These are phyloP conservation scores for Phytophthora boehmeriae DNA, from an alignment of 352 stramenopile genomes.

Conservation along the genomic window DNA sequence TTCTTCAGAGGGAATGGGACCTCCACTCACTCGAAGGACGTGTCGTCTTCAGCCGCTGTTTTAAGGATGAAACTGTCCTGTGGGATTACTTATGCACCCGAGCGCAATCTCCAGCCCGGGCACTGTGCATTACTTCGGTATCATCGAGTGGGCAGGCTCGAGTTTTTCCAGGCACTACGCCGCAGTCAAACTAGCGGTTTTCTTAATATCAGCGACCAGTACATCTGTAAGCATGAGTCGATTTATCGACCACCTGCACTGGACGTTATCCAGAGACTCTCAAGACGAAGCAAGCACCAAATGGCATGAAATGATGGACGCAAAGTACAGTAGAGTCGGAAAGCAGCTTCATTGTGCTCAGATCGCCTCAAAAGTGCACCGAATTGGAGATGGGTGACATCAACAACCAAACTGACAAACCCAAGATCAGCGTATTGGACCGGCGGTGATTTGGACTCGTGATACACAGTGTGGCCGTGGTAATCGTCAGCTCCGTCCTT, in stretches of 20 bases:
- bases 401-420: neutral
- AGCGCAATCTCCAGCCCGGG: neutral
- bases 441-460: constrained; percentile 37
- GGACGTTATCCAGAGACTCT: constrained; percentile 31
- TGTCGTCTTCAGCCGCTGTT: constrained; percentile 51
- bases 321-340: neutral
- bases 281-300: constrained; percentile 17
- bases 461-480: constrained; percentile 54
- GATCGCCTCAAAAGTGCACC: constrained; percentile 5
- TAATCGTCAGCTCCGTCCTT: constrained; percentile 48
- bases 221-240: constrained; percentile 1
- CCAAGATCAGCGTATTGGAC: neutral
- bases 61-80: constrained; percentile 2
- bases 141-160: neutral
- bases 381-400: constrained; percentile 18
- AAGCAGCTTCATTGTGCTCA: constrained; percentile 17
- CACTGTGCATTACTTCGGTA: neutral
- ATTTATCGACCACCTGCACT: constrained; percentile 19
- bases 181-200: no score
- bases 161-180: no score
- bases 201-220: no score
- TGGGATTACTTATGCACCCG: neutral
- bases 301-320: constrained; percentile 2
- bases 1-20: constrained; percentile 27
- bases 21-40: constrained; percentile 9